Evolutionary conservation across 2,329 filamentous ascomycete species (phyloP).

Genomic region (Neonectria magnoliae): DNA sequence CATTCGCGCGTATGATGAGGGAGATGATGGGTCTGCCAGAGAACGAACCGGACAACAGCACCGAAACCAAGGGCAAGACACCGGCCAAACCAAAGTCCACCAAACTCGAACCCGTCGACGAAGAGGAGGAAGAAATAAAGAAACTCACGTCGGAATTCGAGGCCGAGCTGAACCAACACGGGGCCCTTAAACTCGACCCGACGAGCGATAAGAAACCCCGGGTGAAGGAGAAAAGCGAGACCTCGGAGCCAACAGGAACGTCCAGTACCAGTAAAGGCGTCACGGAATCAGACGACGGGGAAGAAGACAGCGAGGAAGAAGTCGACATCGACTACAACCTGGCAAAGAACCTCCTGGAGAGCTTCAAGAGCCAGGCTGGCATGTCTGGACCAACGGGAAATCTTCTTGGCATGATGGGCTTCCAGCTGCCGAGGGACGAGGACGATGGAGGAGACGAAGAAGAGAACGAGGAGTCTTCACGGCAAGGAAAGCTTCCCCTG

Average conservation of each 20-base stretch:
- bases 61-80: conserved; percentile 11
- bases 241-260: conserved; percentile 27
- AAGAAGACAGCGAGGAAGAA: conserved; percentile 64
- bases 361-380: conserved; percentile 90
- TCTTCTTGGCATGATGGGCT: conserved; percentile 85
- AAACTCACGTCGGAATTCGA: conserved; percentile 77
- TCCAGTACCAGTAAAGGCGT: conserved; percentile 20
- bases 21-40: conserved; percentile 82
- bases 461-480: conserved; percentile 18
- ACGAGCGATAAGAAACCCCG: conserved; percentile 45
- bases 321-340: conserved; percentile 87
- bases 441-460: conserved; percentile 57
- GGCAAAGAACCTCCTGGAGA: conserved; percentile 89
- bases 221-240: conserved; percentile 42
- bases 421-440: conserved; percentile 83
- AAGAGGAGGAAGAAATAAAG: conserved; percentile 70
- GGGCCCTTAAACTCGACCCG: conserved; percentile 68
- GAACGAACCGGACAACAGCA: neutral
- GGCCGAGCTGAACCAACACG: conserved; percentile 74
- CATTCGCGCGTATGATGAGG: conserved; percentile 88
- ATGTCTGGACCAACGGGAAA: conserved; percentile 88
- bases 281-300: conserved; percentile 45
- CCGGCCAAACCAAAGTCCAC: neutral
- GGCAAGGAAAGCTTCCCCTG: conserved; percentile 18
- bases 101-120: conserved; percentile 49